phyloP scores from a whole-genome alignment of 331 rosid species.

The Pyrus hybrid region DNA sequence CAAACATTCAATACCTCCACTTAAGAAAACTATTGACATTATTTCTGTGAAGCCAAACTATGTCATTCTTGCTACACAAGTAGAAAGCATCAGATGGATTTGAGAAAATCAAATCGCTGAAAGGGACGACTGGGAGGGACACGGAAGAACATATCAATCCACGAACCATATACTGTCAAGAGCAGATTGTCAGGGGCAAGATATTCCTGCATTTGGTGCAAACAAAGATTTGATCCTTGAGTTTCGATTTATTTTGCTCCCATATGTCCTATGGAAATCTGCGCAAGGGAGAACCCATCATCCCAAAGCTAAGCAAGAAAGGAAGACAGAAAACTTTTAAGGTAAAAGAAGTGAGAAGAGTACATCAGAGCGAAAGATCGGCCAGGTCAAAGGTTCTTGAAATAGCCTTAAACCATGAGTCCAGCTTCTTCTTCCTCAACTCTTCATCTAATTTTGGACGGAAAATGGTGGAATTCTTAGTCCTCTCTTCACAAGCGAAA shows the following conservation, averaged over 20 bases:
- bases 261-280: background rate
- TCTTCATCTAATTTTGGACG: constrained; percentile 35
- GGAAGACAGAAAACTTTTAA: background rate
- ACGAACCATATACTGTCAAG: background rate
- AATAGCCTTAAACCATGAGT: constrained; percentile 79
- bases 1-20: background rate
- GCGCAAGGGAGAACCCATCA: background rate
- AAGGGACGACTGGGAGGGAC: background rate
- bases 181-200: background rate
- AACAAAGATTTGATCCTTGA: background rate
- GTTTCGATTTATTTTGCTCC: background rate
- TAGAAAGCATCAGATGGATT: background rate
- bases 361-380: constrained; percentile 55
- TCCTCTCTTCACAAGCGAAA: constrained; percentile 36
- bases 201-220: background rate
- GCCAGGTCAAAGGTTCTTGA: constrained; percentile 71
- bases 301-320: background rate
- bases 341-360: background rate
- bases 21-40: background rate
- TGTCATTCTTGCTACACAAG: background rate
- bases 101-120: background rate
- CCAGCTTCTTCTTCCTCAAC: constrained; percentile 61
- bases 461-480: constrained; percentile 35
- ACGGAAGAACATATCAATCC: background rate
- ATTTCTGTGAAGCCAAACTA: background rate